Evolutionary conservation across 2,329 filamentous ascomycete species (phyloP).

Genomic region (Colletotrichum noveboracense): DNA sequence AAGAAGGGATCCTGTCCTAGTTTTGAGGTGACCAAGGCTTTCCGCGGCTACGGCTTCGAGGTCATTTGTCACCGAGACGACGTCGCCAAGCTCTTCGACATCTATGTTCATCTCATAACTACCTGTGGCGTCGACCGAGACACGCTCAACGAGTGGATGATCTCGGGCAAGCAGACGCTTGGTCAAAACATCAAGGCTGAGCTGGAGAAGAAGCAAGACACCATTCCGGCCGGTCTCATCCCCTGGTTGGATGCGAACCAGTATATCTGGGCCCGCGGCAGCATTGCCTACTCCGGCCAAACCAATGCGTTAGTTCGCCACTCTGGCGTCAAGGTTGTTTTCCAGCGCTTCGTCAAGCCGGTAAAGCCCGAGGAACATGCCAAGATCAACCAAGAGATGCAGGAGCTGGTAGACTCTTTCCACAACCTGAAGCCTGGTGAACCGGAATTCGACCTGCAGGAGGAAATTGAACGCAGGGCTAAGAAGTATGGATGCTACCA

Average conservation of each 20-base stretch:
- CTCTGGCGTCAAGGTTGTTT: not conserved
- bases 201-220: not conserved
- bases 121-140: not conserved
- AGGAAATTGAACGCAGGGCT: not conserved
- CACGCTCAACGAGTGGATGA: not conserved
- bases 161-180: not conserved
- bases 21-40: not conserved
- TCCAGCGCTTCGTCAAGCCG: not conserved
- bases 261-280: not conserved
- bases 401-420: not conserved
- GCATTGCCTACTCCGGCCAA: not conserved
- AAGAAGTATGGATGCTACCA: not conserved
- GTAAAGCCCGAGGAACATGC: not conserved
- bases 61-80: not conserved
- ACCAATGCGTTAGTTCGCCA: not conserved
- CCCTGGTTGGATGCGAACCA: not conserved
- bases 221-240: not conserved
- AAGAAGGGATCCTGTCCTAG: not conserved
- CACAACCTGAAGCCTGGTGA: not conserved
- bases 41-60: not conserved
- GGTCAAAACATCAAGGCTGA: not conserved
- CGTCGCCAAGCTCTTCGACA: not conserved
- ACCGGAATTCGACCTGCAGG: not conserved
- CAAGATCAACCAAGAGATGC: not conserved
- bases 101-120: not conserved